phyloP scores from a whole-genome alignment of 805 yeast genomes.

The Ogataea parapolymorpha region DNA sequence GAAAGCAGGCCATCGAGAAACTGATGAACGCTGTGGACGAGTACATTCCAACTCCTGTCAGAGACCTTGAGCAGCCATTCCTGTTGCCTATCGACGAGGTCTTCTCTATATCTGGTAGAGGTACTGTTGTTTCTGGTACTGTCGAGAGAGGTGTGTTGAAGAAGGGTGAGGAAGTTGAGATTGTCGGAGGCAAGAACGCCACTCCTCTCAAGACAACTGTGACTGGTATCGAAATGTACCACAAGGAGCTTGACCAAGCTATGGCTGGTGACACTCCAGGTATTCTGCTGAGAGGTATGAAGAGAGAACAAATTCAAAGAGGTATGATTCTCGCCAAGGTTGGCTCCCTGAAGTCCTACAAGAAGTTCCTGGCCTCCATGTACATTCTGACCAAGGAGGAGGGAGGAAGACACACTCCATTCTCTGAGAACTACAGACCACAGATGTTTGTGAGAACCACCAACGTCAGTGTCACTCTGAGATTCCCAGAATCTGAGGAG shows the following conservation, averaged over 20 bases:
- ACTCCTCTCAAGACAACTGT: conserved; percentile 89
- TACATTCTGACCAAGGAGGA: conserved; percentile 93
- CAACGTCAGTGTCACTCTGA: conserved; percentile 85
- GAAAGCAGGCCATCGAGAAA: conserved; percentile 76
- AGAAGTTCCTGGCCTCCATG: conserved; percentile 88
- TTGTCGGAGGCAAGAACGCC: conserved; percentile 80
- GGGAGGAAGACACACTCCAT: conserved; percentile 99
- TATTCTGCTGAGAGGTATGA: conserved; percentile 93
- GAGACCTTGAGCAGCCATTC: conserved; percentile 96
- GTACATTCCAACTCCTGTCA: conserved; percentile 91
- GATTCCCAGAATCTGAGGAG: conserved; percentile 76
- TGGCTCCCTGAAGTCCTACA: conserved; percentile 87
- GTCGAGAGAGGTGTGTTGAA: conserved; percentile 97
- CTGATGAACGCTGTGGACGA: conserved; percentile 91
- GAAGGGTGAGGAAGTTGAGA: conserved; percentile 98
- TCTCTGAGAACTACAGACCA: conserved; percentile 96
- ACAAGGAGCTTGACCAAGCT: conserved; percentile 96
- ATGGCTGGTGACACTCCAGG: conserved; percentile 99
- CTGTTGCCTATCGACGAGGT: conserved; percentile 96
- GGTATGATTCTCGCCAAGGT: conserved; percentile 98
- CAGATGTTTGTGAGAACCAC: conserved; percentile 96
- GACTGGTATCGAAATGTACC: conserved; percentile 99
- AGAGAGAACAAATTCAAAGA: conserved; percentile 94
- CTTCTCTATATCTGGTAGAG: conserved; percentile 98
- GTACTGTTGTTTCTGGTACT: conserved; percentile 98